Conservation (phyloP, 129 eudicot genomes). For the Flaveria ramosissima region DNA sequence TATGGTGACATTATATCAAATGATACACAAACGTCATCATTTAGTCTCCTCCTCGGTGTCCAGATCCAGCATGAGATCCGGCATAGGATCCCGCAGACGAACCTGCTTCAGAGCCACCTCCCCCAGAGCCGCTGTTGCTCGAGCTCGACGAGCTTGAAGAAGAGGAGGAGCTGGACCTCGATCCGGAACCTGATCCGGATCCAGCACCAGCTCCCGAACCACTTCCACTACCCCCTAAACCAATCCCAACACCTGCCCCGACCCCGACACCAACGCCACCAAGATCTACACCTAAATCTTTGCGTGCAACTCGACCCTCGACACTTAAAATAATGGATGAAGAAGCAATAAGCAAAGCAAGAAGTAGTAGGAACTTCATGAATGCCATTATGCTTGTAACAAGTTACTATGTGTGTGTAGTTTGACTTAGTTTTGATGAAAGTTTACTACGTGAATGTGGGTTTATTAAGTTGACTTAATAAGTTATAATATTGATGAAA, state of each 20-base stretch:
- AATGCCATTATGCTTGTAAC: conserved; percentile 31
- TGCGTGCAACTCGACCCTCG: conserved; percentile 56
- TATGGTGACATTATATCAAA: conserved; percentile 23
- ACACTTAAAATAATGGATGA: conserved; percentile 22
- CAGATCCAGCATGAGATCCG: conserved; percentile 51
- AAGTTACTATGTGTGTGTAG: conserved; percentile 8
- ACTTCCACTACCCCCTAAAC: conserved; percentile 57
- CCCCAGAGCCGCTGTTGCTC: conserved; percentile 43
- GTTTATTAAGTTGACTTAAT: neutral
- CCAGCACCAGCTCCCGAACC: conserved; percentile 65
- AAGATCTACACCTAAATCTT: conserved; percentile 56
- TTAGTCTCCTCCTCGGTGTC: conserved; percentile 34
- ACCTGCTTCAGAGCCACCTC: conserved; percentile 61
- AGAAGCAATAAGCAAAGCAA: conserved; percentile 40
- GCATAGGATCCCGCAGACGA: conserved; percentile 51
- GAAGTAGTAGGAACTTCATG: conserved; percentile 27
- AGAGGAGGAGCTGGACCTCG: conserved; percentile 39
- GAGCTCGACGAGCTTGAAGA: conserved; percentile 53
- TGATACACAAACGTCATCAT: neutral
- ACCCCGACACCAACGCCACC: conserved; percentile 56
- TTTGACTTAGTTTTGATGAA: neutral
- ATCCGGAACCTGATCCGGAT: conserved; percentile 58
- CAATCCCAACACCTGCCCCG: conserved; percentile 64
- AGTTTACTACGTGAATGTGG: neutral
- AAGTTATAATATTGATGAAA: no score